Evolutionary conservation across 2,329 filamentous ascomycete species (phyloP), one percentile per base, ranked within the genome.

Genomic region (Penicillium sclerotiorum): DNA sequence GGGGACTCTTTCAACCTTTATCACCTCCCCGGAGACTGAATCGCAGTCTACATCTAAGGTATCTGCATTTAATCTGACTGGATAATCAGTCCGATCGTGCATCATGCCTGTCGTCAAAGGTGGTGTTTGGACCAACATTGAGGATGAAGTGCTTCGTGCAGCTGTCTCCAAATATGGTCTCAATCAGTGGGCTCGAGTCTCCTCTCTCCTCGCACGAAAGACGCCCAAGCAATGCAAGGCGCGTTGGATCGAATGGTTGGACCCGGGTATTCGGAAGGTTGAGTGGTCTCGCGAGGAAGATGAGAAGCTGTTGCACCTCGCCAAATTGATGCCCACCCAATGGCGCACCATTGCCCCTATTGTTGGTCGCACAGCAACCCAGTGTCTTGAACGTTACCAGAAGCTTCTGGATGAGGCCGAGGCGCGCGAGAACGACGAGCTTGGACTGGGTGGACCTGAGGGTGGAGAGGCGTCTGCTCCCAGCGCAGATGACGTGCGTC

Each of bases 211-310:
- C 59, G 93, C 93, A 69, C 90, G 95, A 67, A 99, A 99, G 75
- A 97, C 94, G 25, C 87, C 94, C 44, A 99, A 99, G 77, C 94
- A 99, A 77, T 99, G 94, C 84, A 99, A 99, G 77, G 93, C 94
- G 53, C 83, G 94, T 77, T 99, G 94, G 94, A 86, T 87, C 70
- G 93, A 99, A 81, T 99, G 94, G 93, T 83, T 99, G 60, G 94
- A 99, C 68, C 94, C 94, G 17, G 90, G 89, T 69, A 97, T 99
- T 77, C 89, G 93, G 67, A 99, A 99, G 80, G 94, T 95, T 62
- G 94, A 99, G 77, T 99, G 94, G 93, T 96, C 90, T 69, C 89
- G 94, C 67, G 94, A 99, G 73, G 94, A 99, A 72, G 94, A 99
- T 71, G 94, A 99, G 79, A 96, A 95, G 77, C 81, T 99, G 53